A percentile compares a stretch with the other conserved stretches of the same genome.
Conservation (phyloP, 169 alveolate species). For the Plasmodium relictum region DNA sequence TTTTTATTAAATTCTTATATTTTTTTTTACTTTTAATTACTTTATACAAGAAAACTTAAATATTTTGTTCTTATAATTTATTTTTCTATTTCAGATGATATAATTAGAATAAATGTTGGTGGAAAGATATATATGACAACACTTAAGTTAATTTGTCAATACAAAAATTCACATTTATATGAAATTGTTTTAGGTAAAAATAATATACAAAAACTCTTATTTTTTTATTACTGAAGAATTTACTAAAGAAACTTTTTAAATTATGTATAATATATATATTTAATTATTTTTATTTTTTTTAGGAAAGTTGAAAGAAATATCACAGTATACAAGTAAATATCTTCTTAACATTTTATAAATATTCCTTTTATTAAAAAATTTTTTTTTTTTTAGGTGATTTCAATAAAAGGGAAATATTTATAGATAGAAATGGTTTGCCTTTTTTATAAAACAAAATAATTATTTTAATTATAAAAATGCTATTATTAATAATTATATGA, state of each 20-base stretch:
- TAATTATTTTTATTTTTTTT: not conserved
- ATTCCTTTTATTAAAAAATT: not conserved
- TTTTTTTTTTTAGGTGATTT: constrained; percentile 21
- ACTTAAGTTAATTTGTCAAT: constrained; percentile 47
- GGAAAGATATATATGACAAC: constrained; percentile 69
- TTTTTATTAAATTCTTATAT: not conserved
- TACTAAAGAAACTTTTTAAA: not conserved
- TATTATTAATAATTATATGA: too few species aligned
- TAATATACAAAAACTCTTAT: not conserved
- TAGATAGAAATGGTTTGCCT: constrained; percentile 52
- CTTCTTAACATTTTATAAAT: not conserved
- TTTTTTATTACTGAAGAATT: not conserved
- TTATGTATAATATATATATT: constrained; percentile 4
- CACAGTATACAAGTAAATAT: constrained; percentile 24
- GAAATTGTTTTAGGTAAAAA: constrained; percentile 50
- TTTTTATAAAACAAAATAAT: not conserved
- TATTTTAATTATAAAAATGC: not conserved
- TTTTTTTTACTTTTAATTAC: not conserved
- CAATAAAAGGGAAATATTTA: constrained; percentile 71
- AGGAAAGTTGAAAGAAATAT: constrained; percentile 20
- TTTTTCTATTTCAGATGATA: constrained; percentile 26
- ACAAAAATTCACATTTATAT: constrained; percentile 45
- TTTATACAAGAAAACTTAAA: not conserved
- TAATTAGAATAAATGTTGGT: constrained; percentile 70
- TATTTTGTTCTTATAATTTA: not conserved